phyloP scores from a whole-genome alignment of 495 filamentous ascomycete genomes.

The Neurospora sp. region DNA sequence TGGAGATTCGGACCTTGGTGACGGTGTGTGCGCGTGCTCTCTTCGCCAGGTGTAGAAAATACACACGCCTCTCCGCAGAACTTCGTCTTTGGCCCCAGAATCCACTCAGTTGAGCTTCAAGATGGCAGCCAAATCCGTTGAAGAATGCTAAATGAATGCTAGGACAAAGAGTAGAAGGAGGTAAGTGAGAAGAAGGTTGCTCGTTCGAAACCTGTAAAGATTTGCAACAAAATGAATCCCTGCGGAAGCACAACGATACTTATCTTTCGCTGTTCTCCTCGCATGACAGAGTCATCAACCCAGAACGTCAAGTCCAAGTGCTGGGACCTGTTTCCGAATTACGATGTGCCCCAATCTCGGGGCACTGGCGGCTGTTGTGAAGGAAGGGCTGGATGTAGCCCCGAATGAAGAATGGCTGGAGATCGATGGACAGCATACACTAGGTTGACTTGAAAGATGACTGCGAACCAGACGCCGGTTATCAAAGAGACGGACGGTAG shows the following conservation, averaged over 20 bases:
- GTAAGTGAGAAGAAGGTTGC: background rate
- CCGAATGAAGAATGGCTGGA: background rate
- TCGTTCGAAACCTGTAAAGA: background rate
- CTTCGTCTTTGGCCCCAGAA: too few relatives aligned
- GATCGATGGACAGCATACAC: background rate
- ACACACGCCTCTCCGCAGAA: too few relatives aligned
- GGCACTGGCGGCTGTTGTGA: background rate
- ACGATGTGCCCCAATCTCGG: background rate
- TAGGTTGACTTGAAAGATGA: background rate
- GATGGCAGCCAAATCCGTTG: background rate
- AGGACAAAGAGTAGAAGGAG: background rate
- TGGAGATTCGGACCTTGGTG: too few relatives aligned
- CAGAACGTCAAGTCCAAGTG: background rate
- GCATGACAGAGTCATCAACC: background rate
- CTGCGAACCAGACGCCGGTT: background rate
- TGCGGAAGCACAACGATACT: background rate
- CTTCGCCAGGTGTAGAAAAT: too few relatives aligned
- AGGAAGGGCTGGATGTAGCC: background rate
- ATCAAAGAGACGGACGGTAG: background rate
- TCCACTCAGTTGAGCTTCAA: background rate
- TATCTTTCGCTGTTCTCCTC: background rate
- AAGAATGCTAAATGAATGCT: too few relatives aligned
- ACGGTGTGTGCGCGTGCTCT: too few relatives aligned
- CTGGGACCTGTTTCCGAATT: background rate
- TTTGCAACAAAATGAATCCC: background rate